Base-by-base conservation (phyloP, 768 basidiomycete genomes). In the Mycena capillaripes region DNA sequence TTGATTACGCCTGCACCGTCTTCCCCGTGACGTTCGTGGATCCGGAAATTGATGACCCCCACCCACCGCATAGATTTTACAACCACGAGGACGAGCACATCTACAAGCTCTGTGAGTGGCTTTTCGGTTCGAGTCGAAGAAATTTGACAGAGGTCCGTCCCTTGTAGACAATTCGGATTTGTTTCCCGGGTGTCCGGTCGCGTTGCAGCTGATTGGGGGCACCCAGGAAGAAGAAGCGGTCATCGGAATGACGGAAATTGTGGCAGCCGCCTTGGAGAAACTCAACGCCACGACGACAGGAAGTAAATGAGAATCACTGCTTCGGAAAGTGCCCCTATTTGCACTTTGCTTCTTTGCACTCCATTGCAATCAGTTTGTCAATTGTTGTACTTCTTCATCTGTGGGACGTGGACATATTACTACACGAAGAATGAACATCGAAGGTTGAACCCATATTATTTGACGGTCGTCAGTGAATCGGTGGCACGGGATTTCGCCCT, bases 181-280 rank as follows among this genome's bases (percentile, higher is more conserved):
- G 16, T 71, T 92, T 83, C 78, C 80, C 62, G 79, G 88, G 81
- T 79, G 89, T 84, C 93, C 93, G 7, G 85, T 94, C 2, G 86
- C 86, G 14, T 77, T 95, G 32, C 93, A 95, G 79, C 78, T 94
- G 9, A 86, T 93, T 32, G 92, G 92, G 2, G 84, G 89, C 52
- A 89, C 89, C 2, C 82, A 90, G 63, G 93, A 94, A 75, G 93
- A 94, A 72, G 93, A 94, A 78, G 92, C 89, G 0, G 89, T 93
- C 0, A 85, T 94, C 65, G 83, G 85, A 2, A 90, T 94, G 90
- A 88, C 89, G 1, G 89, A 91, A 74, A 86, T 93, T 48, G 88
- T 92, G 12, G 91, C 89, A 29, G 82, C 80, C 0, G 91, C 89
- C 14, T 78, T 92, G 66, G 85, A 83, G 69, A 75, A 66, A 36